Evolutionary conservation across 2,329 filamentous ascomycete species (phyloP).

Genomic region (Fusarium liriodendri): DNA sequence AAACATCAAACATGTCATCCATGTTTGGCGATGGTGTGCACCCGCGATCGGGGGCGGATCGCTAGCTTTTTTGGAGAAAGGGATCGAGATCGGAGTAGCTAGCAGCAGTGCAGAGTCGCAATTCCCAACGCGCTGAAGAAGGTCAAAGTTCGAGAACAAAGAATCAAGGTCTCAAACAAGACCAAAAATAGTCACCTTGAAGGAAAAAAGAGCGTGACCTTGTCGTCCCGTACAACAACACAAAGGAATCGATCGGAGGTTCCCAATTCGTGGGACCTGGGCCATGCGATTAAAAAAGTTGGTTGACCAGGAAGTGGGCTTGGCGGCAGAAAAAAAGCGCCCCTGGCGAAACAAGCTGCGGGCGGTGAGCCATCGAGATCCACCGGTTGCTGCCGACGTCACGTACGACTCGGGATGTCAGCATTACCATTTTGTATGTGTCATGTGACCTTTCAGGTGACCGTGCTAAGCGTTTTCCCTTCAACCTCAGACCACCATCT

Average conservation of each 20-base stretch:
- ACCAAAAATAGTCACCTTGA: conserved; percentile 3
- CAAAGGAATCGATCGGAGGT: conserved; percentile 34
- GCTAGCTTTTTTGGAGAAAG: conserved; percentile 11
- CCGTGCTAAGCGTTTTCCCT: conserved; percentile 42
- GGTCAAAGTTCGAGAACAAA: background rate
- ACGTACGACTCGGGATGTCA: conserved; percentile 29
- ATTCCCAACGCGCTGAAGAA: background rate
- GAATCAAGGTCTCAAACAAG: background rate
- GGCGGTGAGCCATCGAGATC: conserved; percentile 34
- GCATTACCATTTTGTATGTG: background rate
- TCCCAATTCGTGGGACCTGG: conserved; percentile 36
- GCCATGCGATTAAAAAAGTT: conserved; percentile 39
- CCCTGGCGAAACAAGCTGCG: conserved; percentile 25
- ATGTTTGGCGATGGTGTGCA: conserved; percentile 55
- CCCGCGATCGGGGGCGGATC: conserved; percentile 23
- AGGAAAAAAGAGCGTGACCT: conserved; percentile 2
- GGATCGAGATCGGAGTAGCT: conserved; percentile 28
- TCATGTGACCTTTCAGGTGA: conserved; percentile 41
- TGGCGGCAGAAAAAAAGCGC: conserved; percentile 43
- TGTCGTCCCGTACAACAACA: conserved; percentile 26
- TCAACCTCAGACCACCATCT: conserved; percentile 48
- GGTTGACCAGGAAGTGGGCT: conserved; percentile 41
- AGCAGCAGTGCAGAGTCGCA: background rate
- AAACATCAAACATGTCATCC: conserved; percentile 87
- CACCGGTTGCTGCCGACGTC: conserved; percentile 37